Conservation (phyloP, 2,329 filamentous ascomycete species). For the Colletotrichum eleusines region DNA sequence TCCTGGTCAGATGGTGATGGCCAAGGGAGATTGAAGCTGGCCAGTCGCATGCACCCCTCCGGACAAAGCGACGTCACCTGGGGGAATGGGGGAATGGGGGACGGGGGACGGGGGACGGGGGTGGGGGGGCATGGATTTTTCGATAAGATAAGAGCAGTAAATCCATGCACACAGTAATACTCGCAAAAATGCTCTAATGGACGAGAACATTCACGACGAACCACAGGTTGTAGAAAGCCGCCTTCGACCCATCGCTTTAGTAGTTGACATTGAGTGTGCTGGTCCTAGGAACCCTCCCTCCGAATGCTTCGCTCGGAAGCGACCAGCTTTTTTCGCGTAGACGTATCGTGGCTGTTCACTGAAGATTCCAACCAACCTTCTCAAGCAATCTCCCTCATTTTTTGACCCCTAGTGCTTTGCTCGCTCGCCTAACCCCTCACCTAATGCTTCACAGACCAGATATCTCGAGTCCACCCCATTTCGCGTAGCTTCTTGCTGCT, state of each 20-base stretch:
- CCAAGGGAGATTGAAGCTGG: not conserved
- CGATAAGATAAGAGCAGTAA: constrained; percentile 8
- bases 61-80: constrained; percentile 4
- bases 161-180: not conserved
- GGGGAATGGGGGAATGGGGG: too few species aligned
- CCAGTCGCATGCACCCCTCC: not conserved
- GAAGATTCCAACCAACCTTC: not conserved
- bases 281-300: constrained; percentile 13
- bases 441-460: constrained; percentile 69
- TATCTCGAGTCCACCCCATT: constrained; percentile 72
- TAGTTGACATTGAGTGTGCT: not conserved
- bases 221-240: not conserved
- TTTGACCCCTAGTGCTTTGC: not conserved
- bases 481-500: constrained; percentile 71
- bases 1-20: not conserved
- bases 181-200: not conserved
- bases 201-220: not conserved
- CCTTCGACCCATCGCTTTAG: not conserved
- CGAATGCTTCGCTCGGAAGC: constrained; percentile 16
- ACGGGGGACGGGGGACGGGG: too few species aligned
- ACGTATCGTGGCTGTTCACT: constrained; percentile 1
- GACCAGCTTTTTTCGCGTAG: constrained; percentile 3
- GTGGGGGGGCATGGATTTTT: not conserved
- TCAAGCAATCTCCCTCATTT: not conserved
- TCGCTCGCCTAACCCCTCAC: not conserved